Conservation (phyloP, 2,329 filamentous ascomycete genomes). For the Colletotrichum destructivum region DNA sequence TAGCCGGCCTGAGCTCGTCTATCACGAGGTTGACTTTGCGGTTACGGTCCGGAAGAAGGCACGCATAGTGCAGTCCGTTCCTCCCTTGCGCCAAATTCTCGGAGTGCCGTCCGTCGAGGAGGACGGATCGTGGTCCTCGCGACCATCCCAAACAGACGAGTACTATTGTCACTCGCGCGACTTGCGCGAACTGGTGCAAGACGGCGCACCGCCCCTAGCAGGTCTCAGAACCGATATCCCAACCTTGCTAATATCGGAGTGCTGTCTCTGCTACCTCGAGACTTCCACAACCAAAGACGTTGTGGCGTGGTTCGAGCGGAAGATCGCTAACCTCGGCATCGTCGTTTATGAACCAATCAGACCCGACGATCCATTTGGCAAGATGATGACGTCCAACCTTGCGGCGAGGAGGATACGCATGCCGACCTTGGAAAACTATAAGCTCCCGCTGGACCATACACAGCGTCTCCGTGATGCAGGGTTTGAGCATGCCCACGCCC, state of each 20-base stretch:
- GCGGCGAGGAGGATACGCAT: conserved; percentile 85
- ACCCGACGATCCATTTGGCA: conserved; percentile 88
- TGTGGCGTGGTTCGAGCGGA: conserved; percentile 74
- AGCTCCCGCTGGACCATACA: conserved; percentile 77
- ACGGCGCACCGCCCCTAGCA: conserved; percentile 38
- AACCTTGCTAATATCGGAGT: conserved; percentile 92
- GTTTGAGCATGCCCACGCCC: conserved; percentile 65
- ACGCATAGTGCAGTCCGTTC: conserved; percentile 63
- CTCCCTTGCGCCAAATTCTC: conserved; percentile 58
- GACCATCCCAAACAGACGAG: conserved; percentile 56
- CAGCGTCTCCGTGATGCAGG: conserved; percentile 76
- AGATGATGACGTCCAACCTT: conserved; percentile 93
- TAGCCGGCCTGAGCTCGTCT: conserved; percentile 67
- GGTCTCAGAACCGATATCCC: conserved; percentile 73
- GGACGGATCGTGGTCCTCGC: conserved; percentile 59
- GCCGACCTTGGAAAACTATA: conserved; percentile 84
- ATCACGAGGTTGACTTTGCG: conserved; percentile 95
- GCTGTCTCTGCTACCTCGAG: conserved; percentile 92
- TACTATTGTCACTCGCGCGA: conserved; percentile 78
- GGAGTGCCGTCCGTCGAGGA: conserved; percentile 50
- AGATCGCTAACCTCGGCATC: conserved; percentile 66
- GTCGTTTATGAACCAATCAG: conserved; percentile 92
- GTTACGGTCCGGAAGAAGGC: conserved; percentile 80
- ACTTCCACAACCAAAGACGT: conserved; percentile 75
- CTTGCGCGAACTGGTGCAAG: conserved; percentile 71